These are phyloP conservation scores for Sphaerulina vaccinii DNA, from an alignment of 2,329 filamentous ascomycete species.

Conservation along the genomic window DNA sequence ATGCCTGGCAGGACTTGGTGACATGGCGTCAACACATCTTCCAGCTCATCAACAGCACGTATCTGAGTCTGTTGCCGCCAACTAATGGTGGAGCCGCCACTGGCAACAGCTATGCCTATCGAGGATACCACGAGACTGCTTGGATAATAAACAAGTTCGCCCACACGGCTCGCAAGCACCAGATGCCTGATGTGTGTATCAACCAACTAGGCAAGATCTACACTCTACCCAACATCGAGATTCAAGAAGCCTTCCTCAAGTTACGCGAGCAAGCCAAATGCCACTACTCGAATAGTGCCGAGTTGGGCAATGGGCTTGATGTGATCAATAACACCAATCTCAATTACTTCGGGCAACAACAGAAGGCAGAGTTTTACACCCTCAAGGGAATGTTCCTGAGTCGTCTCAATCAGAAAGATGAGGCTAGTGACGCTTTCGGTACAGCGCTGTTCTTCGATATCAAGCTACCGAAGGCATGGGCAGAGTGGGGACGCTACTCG, in stretches of 20 bases:
- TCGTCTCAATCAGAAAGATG: slow-evolving; percentile 84
- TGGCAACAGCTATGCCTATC: slow-evolving; percentile 91
- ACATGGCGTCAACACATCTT: slow-evolving; percentile 99
- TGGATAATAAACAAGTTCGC: slow-evolving; percentile 99
- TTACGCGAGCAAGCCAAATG: slow-evolving; percentile 98
- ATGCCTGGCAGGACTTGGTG: slow-evolving; percentile 98
- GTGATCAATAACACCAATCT: slow-evolving; percentile 99
- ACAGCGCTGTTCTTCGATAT: slow-evolving; percentile 96
- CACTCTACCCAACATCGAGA: slow-evolving; percentile 97
- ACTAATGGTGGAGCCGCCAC: slow-evolving; percentile 73
- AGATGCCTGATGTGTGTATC: slow-evolving; percentile 94
- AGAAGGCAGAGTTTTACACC: slow-evolving; percentile 99
- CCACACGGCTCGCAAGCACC: slow-evolving; percentile 95
- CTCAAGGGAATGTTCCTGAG: slow-evolving; percentile 99
- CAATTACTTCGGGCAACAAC: slow-evolving; percentile 92
- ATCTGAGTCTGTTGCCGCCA: slow-evolving; percentile 77
- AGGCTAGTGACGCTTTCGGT: slow-evolving; percentile 91
- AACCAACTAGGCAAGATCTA: slow-evolving; percentile 96
- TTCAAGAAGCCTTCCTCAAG: slow-evolving; percentile 98
- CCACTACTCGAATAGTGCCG: slow-evolving; percentile 92
- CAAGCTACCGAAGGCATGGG: slow-evolving; percentile 93
- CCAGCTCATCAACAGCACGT: slow-evolving; percentile 91
- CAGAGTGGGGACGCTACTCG: slow-evolving; percentile 98
- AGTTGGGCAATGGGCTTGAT: slow-evolving; percentile 88
- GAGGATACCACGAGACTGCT: slow-evolving; percentile 96